Evolutionary conservation across 2,329 filamentous ascomycete species (phyloP).

Genomic region (Aspergillus aculeatinus): DNA sequence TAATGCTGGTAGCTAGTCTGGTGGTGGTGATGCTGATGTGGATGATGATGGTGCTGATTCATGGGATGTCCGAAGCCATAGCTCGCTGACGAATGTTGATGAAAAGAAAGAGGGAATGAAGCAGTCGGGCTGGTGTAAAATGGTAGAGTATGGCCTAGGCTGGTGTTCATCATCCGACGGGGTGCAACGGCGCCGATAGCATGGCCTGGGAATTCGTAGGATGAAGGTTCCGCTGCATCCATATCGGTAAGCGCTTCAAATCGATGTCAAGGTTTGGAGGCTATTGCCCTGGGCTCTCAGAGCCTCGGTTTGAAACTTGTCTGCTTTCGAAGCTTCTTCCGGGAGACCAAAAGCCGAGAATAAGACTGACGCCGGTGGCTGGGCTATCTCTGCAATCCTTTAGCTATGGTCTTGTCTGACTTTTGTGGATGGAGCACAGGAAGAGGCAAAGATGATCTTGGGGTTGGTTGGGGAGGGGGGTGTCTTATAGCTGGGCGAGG

Average conservation of each 20-base stretch:
- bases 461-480: too few relatives aligned
- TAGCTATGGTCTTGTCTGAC: constrained; percentile 4
- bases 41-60: constrained; percentile 28
- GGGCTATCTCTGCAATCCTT: not conserved
- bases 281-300: not conserved
- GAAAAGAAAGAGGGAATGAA: constrained; percentile 39
- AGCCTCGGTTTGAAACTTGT: not conserved
- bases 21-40: constrained; percentile 24
- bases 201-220: constrained; percentile 42
- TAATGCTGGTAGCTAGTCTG: constrained; percentile 33
- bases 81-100: constrained; percentile 29
- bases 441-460: constrained; percentile 11
- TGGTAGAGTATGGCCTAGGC: constrained; percentile 33
- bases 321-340: not conserved
- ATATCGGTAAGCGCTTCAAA: constrained; percentile 23
- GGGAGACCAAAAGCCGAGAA: not conserved
- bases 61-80: constrained; percentile 38
- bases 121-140: constrained; percentile 40
- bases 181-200: constrained; percentile 35
- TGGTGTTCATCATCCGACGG: constrained; percentile 40
- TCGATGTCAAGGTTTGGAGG: not conserved
- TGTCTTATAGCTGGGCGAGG: too few relatives aligned
- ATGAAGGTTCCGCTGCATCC: constrained; percentile 43
- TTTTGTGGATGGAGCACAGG: not conserved
- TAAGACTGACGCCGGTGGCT: too few relatives aligned